Evolutionary conservation across 495 filamentous ascomycete genomes (phyloP), one percentile per base, ranked within the genome.

Genomic region (Penicillium bialowiezense): DNA sequence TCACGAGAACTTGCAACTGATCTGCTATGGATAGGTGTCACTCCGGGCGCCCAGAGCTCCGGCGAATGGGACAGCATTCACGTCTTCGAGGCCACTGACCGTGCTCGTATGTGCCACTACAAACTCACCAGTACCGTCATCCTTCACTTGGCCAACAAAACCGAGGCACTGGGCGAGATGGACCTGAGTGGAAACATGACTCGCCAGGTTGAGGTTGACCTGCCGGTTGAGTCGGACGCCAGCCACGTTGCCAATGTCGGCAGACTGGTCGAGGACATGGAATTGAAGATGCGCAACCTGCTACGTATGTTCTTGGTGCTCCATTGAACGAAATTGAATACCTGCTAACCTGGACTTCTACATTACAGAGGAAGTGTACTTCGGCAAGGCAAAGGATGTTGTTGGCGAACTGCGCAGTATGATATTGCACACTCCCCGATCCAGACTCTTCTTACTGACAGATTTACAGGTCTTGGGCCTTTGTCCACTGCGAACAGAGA

Each of bases 41-140:
- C 82, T 5, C 83, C 87, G 19, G 79, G 82, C 43, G 78, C 78
- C 58, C 87, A 85, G 69, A 85, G 79, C 62, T 80, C 87, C 32
- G 92, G 93, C 38, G 84, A 86, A 49, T 99, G 93, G 93, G 95
- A 99, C 68, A 93, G 88, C 56, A 97, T 99, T 68, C 93, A 99
- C 73, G 93, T 99, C 48, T 96, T 99, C 69, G 93, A 99, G 63
- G 89, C 90, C 29, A 87, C 83, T 58, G 92, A 97, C 69, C 86
- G 91, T 52, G 88, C 86, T 35, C 88, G 93, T 53, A 87, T 82
- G 59, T 88, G 89, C 51, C 91, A 96, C 67, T 99, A 99, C 81
- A 95, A 96, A 68, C 85, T 99, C 44, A 99, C 93, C 3, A 91
- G 87, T 60, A 99, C 93, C 24, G 91, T 99, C 26, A 97, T 99